Base-by-base conservation (phyloP, 805 yeast genomes). In the Candida dendrica region DNA sequence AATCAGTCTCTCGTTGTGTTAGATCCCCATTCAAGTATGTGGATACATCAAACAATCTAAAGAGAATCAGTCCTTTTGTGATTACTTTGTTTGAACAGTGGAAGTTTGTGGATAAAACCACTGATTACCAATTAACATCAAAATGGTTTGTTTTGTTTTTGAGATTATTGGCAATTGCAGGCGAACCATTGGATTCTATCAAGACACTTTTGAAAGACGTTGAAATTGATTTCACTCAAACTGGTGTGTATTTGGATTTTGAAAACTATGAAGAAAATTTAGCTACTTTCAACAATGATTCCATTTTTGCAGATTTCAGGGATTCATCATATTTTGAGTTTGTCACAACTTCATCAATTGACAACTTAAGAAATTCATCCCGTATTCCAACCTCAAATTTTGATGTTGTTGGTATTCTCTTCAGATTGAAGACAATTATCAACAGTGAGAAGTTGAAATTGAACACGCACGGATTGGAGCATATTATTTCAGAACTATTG, bases 21-120 rank as follows among this genome's bases (percentile, higher is more conserved):
- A 72, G 76, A 47, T 63, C 88, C 0, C 97, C 98, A 0, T 93
- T 84, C 63, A 88, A 85, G 55, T 91, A 89, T 51, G 72, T 87
- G 41, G 97, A 91, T 55, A 47, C 59, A 40, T 69, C 77, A 3
- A 60, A 58, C 24, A 42, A 48, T 1, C 52, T 53, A n/a, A 45
- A 50, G 0, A 51, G 55, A 24, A 51, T 78, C 13, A 79, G 88
- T 44, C 85, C 88, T 0, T 71, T 82, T 39, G 49, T 72, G 2
- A 65, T 77, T 13, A 71, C 81, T 0, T 50, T 81, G 3, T 59
- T 78, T 36, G 97, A 89, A 48, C 96, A 89, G 55, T 73, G 83
- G 60, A 67, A 70, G 40, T 85, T 71, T 55, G 71, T 77, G 10
- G 64, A 69, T 5, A 62, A 60, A 11, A 42, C 50, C 0, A 43